These are phyloP conservation scores for Apiotrichum mycotoxinovorans DNA, from an alignment of 1,284 basidiomycete species.

Conservation along the genomic window DNA sequence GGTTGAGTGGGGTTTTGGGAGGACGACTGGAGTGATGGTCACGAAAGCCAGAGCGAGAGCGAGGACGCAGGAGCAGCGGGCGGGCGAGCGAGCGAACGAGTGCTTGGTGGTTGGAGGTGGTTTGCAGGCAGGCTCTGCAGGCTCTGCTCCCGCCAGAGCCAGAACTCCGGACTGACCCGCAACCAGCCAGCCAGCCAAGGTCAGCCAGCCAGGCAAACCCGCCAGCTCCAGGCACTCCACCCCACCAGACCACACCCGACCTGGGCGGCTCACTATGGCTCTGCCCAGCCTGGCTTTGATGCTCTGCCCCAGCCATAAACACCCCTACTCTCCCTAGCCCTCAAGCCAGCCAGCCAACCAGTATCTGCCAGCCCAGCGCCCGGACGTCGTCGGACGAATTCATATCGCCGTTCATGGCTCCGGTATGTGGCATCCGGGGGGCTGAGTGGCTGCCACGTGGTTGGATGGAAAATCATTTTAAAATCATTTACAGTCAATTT, in stretches of 20 bases:
- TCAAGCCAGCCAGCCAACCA: neutral
- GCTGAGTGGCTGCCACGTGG: neutral
- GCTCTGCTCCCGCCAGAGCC: too few species aligned
- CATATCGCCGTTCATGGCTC: neutral
- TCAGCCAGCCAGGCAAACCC: neutral
- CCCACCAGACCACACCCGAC: too few species aligned
- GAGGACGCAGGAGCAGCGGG: slow-evolving; percentile 3
- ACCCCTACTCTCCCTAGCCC: neutral
- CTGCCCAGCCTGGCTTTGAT: too few species aligned
- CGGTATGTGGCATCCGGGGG: neutral
- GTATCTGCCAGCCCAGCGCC: neutral
- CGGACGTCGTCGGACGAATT: neutral
- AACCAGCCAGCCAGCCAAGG: neutral
- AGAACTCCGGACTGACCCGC: slow-evolving; percentile 1
- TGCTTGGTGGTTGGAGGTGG: too few species aligned
- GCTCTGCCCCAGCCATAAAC: neutral
- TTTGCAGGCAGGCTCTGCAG: neutral
- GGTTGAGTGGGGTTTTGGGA: neutral
- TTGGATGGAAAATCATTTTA: too few species aligned
- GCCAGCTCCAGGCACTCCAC: too few species aligned
- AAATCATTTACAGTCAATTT: neutral
- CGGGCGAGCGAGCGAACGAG: too few species aligned
- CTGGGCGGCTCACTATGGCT: too few species aligned
- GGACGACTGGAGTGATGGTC: slow-evolving; percentile 11
- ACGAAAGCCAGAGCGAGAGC: neutral